Base-by-base conservation (phyloP, 306 rosid species). In the Cajanus cajan region DNA sequence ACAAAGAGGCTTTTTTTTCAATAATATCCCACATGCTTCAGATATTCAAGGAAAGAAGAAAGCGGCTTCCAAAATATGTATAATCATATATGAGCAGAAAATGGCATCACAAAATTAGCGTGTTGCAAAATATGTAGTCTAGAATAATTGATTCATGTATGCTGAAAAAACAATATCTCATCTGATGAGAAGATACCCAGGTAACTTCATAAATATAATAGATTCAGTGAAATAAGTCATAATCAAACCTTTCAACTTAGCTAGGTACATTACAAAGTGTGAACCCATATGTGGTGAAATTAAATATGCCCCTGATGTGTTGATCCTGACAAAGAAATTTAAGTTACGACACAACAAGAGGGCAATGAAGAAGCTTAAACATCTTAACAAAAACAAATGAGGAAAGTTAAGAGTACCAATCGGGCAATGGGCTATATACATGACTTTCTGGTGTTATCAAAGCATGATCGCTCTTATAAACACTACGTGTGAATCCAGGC, bases 401-500 rank as follows among this genome's bases (percentile, higher is more conserved):
- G 43, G 62, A 77, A 64, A 72, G 55, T 52, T 33, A 18, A 43
- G 58, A 54, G 14, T 93, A 93, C 98, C 99, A 95, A 69, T 91
- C 94, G 7, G 94, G 94, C 82, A 95, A 87, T 15, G 94, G 90
- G 86, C 98, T 82, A 79, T 88, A 92, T 66, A 95, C 99, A 12
- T 95, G 98, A 79, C 99, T 95, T 83, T 95, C 98, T 0, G 98
- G 96, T 77, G 99, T 58, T 75, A 95, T 86, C 64, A 95, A 84
- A 78, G 99, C 98, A 84, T 95, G 90, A 82, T 93, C 92, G 39
- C 84, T 86, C 85, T 85, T 92, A 76, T 87, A 93, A 66, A 95
- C 93, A 75, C 99, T 95, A 61, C 98, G 97, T 7, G 99, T 93
- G 87, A 91, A 95, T 80, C 99, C 98, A 48, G 99, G 99, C 83